Conservation (phyloP, 176 grass and related monocot species). For the Cymbopogon citratus region DNA sequence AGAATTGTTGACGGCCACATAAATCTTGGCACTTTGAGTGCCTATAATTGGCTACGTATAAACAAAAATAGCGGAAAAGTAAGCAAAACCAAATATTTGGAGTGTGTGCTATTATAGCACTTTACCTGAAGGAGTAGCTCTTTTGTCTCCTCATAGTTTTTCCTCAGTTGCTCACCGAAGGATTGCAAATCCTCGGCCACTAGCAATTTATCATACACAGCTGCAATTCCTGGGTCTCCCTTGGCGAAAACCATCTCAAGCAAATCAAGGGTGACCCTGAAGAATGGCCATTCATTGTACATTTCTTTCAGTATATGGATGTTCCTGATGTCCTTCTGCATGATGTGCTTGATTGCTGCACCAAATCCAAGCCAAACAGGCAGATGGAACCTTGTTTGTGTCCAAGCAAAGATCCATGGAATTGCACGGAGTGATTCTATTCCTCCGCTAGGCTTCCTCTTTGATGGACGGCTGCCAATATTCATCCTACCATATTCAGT, state of each 20-base stretch:
- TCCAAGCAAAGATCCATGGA: constrained; percentile 99
- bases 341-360: constrained; percentile 65
- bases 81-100: constrained; percentile 10
- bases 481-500: constrained; percentile 99
- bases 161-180: constrained; percentile 73
- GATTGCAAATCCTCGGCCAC: constrained; percentile 66
- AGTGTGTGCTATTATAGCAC: neutral
- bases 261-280: constrained; percentile 96
- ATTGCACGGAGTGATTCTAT: constrained; percentile 96
- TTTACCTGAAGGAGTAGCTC: constrained; percentile 86
- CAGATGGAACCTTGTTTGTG: constrained; percentile 96
- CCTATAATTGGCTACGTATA: neutral
- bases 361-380: constrained; percentile 98
- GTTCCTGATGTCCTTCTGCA: constrained; percentile 77
- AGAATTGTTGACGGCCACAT: neutral
- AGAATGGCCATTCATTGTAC: constrained; percentile 99
- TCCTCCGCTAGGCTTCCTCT: constrained; percentile 93
- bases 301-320: constrained; percentile 78
- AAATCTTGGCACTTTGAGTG: neutral
- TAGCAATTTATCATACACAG: constrained; percentile 89
- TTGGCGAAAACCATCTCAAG: constrained; percentile 99
- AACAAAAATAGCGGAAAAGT: neutral
- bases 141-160: constrained; percentile 91
- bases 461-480: constrained; percentile 95
- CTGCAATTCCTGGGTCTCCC: constrained; percentile 91